Evolutionary conservation across 257 asterid genomes (phyloP).

Genomic region (Thymus quinquecostatus): DNA sequence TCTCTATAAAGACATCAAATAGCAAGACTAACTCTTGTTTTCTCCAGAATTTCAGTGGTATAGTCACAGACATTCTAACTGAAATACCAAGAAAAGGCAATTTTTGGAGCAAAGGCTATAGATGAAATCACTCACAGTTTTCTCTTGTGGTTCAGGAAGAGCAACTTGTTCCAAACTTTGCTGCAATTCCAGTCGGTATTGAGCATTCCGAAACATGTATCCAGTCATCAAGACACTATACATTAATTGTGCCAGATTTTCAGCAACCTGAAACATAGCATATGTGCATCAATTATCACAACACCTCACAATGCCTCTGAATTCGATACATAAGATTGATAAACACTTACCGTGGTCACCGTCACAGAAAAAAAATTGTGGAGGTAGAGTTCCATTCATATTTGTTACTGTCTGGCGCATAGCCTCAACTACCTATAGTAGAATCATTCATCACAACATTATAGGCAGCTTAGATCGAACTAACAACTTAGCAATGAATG

Average conservation of each 20-base stretch:
- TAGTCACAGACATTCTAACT: conserved; percentile 7
- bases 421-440: too few species aligned
- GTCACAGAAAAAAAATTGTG: conserved; percentile 84
- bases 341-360: conserved; percentile 74
- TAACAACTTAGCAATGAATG: too few species aligned
- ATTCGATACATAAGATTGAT: background rate
- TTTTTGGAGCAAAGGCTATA: conserved; percentile 16
- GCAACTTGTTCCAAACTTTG: too few species aligned
- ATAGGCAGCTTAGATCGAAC: too few species aligned
- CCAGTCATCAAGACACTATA: conserved; percentile 41
- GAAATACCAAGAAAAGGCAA: background rate
- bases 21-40: background rate
- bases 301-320: background rate
- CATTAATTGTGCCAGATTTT: conserved; percentile 97
- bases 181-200: too few species aligned
- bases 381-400: too few species aligned
- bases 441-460: too few species aligned
- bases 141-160: too few species aligned
- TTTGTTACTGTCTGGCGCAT: too few species aligned
- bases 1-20: background rate
- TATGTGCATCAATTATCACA: conserved; percentile 26
- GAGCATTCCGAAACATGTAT: too few species aligned
- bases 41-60: background rate
- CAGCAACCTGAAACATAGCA: conserved; percentile 71
- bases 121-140: background rate